These are phyloP conservation scores for Delonix regia DNA, from an alignment of 306 rosid genomes.

Conservation along the genomic window DNA sequence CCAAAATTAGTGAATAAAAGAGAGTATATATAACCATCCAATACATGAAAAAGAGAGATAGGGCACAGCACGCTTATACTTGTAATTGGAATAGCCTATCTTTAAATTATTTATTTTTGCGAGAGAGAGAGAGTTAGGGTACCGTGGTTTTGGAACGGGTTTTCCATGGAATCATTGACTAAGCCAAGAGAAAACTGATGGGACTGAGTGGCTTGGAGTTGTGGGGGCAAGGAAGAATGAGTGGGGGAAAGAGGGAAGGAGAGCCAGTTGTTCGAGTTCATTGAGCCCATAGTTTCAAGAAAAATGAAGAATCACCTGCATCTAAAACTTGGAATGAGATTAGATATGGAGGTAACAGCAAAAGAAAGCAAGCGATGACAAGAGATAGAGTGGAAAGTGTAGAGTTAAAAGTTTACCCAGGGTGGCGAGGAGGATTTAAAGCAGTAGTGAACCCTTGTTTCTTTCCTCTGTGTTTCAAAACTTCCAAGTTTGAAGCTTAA, in stretches of 20 bases:
- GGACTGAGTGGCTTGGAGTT: constrained; percentile 69
- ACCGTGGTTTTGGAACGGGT: constrained; percentile 89
- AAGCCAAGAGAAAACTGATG: constrained; percentile 90
- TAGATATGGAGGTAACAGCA: background rate
- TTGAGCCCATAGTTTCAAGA: constrained; percentile 50
- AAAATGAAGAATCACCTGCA: constrained; percentile 50
- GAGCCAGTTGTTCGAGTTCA: constrained; percentile 97
- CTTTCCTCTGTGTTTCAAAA: constrained; percentile 18
- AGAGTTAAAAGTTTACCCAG: constrained; percentile 30
- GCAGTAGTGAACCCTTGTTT: constrained; percentile 17
- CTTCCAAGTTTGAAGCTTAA: constrained; percentile 18
- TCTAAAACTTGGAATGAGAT: constrained; percentile 27
- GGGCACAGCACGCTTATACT: background rate
- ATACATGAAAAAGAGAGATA: too few relatives aligned
- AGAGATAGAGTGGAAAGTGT: background rate
- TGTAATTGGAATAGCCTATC: background rate
- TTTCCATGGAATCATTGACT: constrained; percentile 74
- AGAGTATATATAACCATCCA: background rate
- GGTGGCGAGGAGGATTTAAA: constrained; percentile 40
- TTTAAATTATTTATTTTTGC: background rate
- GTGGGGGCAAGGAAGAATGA: constrained; percentile 73
- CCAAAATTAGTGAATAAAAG: background rate
- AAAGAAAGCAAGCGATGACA: background rate
- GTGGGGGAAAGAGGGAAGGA: constrained; percentile 92
- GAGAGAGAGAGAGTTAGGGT: background rate